Percentiles rank a stretch among this genome's conserved stretches.
These are phyloP conservation scores for Lactarius vividus DNA, from an alignment of 768 basidiomycete species.

Conservation along the genomic window DNA sequence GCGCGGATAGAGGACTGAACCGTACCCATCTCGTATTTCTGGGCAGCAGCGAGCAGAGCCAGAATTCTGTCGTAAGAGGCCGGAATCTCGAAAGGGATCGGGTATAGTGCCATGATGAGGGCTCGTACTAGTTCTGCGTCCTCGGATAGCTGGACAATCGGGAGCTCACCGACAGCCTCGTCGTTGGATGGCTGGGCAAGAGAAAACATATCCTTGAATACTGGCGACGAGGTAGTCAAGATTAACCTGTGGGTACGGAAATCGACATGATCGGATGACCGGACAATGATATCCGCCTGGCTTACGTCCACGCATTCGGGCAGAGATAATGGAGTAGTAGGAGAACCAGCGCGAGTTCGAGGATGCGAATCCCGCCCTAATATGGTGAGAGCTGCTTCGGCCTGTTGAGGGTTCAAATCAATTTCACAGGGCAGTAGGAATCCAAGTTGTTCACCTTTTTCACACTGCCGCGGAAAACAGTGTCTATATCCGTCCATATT, in stretches of 20 bases:
- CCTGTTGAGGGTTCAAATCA: not conserved
- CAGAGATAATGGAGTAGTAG: not conserved
- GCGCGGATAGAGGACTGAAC: constrained; percentile 3
- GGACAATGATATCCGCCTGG: constrained; percentile 42
- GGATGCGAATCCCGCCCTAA: not conserved
- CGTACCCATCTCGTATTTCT: not conserved
- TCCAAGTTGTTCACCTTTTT: not conserved
- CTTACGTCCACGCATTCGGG: not conserved
- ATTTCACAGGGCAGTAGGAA: not conserved
- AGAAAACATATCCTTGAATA: constrained; percentile 33
- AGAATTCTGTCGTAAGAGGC: not conserved
- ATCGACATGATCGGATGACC: constrained; percentile 41
- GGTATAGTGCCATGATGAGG: not conserved
- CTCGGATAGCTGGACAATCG: not conserved
- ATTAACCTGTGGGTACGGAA: constrained; percentile 47
- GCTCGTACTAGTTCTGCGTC: not conserved
- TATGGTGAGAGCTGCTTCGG: not conserved
- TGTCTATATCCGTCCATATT: constrained; percentile 8
- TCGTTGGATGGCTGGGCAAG: constrained; percentile 5
- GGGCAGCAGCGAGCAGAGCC: not conserved
- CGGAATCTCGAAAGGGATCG: not conserved
- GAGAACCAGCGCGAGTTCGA: not conserved
- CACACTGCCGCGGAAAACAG: not conserved
- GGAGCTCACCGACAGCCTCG: not conserved
- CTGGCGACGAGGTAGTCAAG: constrained; percentile 42